These are phyloP conservation scores for Melampsora larici-populina DNA, from an alignment of 1,284 basidiomycete genomes.

Conservation along the genomic window DNA sequence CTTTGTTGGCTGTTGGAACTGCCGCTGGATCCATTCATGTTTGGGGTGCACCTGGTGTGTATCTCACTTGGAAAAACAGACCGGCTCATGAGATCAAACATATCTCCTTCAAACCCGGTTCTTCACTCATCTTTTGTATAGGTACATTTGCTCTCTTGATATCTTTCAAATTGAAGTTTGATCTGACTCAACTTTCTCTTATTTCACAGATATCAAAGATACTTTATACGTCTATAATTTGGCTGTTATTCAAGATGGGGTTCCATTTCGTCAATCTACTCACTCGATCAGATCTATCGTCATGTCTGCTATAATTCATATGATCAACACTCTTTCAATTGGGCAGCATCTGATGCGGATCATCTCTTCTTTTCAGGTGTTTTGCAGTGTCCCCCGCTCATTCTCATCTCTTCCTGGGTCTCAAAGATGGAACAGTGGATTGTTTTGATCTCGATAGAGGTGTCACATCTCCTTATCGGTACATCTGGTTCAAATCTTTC, in stretches of 20 bases:
- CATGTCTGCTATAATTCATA: constrained; percentile 54
- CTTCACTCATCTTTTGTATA: constrained; percentile 64
- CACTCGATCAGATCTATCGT: constrained; percentile 60
- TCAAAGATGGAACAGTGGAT: constrained; percentile 56
- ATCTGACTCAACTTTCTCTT: neutral
- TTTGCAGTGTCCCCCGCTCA: constrained; percentile 69
- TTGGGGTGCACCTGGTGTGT: constrained; percentile 64
- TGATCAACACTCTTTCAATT: constrained; percentile 31
- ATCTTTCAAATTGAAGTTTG: neutral
- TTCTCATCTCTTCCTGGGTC: constrained; percentile 64
- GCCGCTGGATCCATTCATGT: constrained; percentile 62
- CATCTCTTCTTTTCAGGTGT: constrained; percentile 55
- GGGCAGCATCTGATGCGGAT: constrained; percentile 44
- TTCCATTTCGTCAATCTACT: constrained; percentile 61
- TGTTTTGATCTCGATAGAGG: constrained; percentile 55
- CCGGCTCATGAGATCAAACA: constrained; percentile 62
- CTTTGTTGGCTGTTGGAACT: constrained; percentile 69
- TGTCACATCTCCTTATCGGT: constrained; percentile 49
- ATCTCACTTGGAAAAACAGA: constrained; percentile 60
- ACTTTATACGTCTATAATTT: constrained; percentile 70
- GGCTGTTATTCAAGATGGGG: constrained; percentile 56
- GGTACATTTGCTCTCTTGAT: constrained; percentile 55
- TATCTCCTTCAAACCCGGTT: constrained; percentile 63
- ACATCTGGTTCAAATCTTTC: neutral
- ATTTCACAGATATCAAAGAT: constrained; percentile 63